A percentile compares a stretch with the other conserved stretches of the same genome.
Evolutionary conservation across 805 yeast genomes (phyloP).

Genomic region (Maudiozyma barnettii): DNA sequence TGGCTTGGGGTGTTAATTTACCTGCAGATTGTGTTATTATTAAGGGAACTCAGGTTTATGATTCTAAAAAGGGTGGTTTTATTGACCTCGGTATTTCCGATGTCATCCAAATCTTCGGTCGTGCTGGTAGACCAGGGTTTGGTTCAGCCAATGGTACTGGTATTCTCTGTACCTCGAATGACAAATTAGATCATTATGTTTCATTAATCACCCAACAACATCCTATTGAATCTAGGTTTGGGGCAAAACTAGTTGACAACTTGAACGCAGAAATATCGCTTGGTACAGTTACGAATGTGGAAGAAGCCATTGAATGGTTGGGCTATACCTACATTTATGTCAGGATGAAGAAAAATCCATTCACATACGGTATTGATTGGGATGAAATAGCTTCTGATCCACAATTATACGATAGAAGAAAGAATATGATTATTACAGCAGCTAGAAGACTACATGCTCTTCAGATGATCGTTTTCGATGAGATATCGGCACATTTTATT

Average conservation of each 20-base stretch:
- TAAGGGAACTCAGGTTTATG: constrained; percentile 94
- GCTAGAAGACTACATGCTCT: constrained; percentile 75
- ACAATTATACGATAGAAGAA: constrained; percentile 57
- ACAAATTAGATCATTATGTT: constrained; percentile 78
- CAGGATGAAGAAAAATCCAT: constrained; percentile 89
- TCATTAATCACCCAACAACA: constrained; percentile 85
- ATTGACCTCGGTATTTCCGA: constrained; percentile 91
- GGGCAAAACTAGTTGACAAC: constrained; percentile 76
- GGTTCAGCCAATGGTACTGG: constrained; percentile 84
- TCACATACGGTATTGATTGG: constrained; percentile 87
- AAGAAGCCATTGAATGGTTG: constrained; percentile 94
- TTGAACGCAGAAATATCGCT: constrained; percentile 92
- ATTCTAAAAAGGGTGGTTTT: constrained; percentile 89
- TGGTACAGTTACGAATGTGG: constrained; percentile 90
- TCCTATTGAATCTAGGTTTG: constrained; percentile 83
- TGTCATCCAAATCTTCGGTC: constrained; percentile 95
- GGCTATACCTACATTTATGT: constrained; percentile 94
- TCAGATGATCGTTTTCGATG: constrained; percentile 93
- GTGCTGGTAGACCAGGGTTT: constrained; percentile 98
- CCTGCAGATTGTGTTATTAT: constrained; percentile 97
- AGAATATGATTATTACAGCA: constrained; percentile 67
- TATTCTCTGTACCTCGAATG: constrained; percentile 74
- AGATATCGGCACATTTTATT: constrained; percentile 64
- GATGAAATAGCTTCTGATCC: constrained; percentile 78
- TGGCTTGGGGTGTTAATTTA: constrained; percentile 98